Conservation (phyloP, 495 filamentous ascomycete species). For the Extremus antarcticus region DNA sequence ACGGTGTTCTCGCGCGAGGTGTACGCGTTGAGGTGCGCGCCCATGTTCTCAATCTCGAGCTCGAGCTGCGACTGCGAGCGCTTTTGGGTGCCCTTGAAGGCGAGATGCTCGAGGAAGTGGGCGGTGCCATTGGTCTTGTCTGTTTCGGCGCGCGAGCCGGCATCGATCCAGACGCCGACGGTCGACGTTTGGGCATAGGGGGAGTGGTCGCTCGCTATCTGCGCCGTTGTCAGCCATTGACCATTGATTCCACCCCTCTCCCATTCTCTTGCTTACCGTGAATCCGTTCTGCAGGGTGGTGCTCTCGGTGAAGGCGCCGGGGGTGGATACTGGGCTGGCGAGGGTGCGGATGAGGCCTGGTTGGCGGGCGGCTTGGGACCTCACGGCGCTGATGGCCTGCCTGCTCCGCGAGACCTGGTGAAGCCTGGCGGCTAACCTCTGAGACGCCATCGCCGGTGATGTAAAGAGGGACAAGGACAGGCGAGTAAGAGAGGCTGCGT, state of each 20-base stretch:
- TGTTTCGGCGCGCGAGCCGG: constrained; percentile 95
- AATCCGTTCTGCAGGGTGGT: constrained; percentile 95
- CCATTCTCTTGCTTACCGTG: constrained; percentile 54
- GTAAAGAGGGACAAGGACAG: not conserved
- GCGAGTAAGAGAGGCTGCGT: not conserved
- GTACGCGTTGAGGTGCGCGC: constrained; percentile 97
- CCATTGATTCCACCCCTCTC: too few species aligned
- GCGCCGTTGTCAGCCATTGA: constrained; percentile 32
- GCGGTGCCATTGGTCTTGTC: constrained; percentile 97
- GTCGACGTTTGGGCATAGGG: constrained; percentile 98
- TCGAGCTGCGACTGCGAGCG: constrained; percentile 92
- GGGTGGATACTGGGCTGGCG: constrained; percentile 60
- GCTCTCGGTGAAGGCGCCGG: constrained; percentile 73
- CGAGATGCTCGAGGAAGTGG: constrained; percentile 98
- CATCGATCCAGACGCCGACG: constrained; percentile 98
- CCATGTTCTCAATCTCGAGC: constrained; percentile 99
- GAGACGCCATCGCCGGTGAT: constrained; percentile 72
- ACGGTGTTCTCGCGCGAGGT: constrained; percentile 99
- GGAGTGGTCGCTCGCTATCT: constrained; percentile 97
- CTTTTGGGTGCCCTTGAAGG: constrained; percentile 97
- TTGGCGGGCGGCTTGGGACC: constrained; percentile 34
- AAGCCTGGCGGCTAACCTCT: constrained; percentile 82
- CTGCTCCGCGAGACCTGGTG: constrained; percentile 76
- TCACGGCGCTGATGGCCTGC: constrained; percentile 59
- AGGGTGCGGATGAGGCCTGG: constrained; percentile 59